These are phyloP conservation scores for Naganishia antarctica DNA, from an alignment of 768 basidiomycete species.

Conservation along the genomic window DNA sequence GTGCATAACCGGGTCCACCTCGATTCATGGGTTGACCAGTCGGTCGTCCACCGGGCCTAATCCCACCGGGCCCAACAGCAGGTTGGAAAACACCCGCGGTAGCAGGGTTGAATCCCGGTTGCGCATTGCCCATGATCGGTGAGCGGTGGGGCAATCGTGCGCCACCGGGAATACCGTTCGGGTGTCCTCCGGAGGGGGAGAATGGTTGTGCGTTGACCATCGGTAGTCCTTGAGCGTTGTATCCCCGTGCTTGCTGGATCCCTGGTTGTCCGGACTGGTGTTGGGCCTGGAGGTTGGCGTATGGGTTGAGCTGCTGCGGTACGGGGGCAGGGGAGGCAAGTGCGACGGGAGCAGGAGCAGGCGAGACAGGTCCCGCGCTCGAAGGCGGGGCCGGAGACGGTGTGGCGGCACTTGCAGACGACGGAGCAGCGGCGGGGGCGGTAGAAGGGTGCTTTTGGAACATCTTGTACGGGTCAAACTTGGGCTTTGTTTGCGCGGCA, in stretches of 20 bases:
- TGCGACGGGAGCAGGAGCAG: constrained; percentile 60
- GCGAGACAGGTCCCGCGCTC: constrained; percentile 52
- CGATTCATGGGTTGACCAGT: constrained; percentile 1
- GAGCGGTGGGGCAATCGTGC: constrained; percentile 25
- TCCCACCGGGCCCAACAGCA: constrained; percentile 18
- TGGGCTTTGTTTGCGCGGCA: constrained; percentile 47
- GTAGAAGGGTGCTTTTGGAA: constrained; percentile 48
- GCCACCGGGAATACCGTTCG: neutral
- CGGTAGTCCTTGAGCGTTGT: constrained; percentile 27
- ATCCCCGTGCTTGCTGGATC: constrained; percentile 23
- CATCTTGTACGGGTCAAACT: constrained; percentile 52
- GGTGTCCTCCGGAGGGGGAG: neutral
- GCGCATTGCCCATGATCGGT: constrained; percentile 31
- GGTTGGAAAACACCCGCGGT: constrained; percentile 17
- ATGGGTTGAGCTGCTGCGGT: constrained; percentile 37
- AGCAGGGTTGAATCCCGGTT: constrained; percentile 32
- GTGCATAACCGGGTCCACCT: neutral
- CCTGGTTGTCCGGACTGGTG: neutral
- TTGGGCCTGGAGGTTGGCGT: constrained; percentile 44
- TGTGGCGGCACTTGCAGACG: neutral
- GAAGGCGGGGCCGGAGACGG: constrained; percentile 42
- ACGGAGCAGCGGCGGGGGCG: neutral
- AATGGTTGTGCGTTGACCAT: neutral
- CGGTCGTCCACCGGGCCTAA: neutral
- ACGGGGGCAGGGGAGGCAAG: constrained; percentile 54